Evolutionary conservation across 2,329 filamentous ascomycete genomes (phyloP), one percentile per base, ranked within the genome.

Genomic region (Nakataea oryzae): DNA sequence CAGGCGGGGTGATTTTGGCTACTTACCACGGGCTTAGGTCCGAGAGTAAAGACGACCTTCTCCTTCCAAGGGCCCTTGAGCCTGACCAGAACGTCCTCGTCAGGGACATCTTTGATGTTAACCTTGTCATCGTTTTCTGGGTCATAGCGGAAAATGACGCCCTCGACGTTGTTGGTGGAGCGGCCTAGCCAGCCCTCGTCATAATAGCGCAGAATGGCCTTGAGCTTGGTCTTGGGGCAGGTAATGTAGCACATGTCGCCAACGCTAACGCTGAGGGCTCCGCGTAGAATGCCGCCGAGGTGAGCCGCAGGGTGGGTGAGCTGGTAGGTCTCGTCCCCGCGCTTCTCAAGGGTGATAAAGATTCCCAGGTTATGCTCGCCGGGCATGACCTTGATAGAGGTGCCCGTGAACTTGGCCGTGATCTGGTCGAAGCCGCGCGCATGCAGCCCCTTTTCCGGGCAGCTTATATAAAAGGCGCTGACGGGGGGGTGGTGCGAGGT

Each of bases 401-500:
- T 97, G 63, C 95, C 95, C 1, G 95, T 97, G 76, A 99, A 99
- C 75, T 97, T 97, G 71, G 95, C 95, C 68, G 90, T 93, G 69
- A 99, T 87, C 78, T 99, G 95, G 71, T 99, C 95, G 71, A 93
- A 99, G 1, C 95, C 95, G 63, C 89, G 84, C 21, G 95, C 95
- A 50, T 86, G 86, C 66, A 99, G 83, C 30, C 93, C 95, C 72
- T 91, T 93, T 67, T 96, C 90, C 0, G 93, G 92, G 71, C 95
- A 99, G 71, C 92, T 88, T 66, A 97, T 87, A 74, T 90, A 93
- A 75, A 96, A 99, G 17, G 95, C 95, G 68, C 93, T 97, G 67
- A 99, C 93, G 12, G 95, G 95, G 41, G 95, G 95, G 75, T 99
- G 95, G 70, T 99, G 95, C 9, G 92, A 97, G 11, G 95, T 99